A percentile compares a stretch with the other conserved stretches of the same genome.
These are phyloP conservation scores for Nymphaea thermarum DNA, from an alignment of 164 flowering plant genomes.

Conservation along the genomic window DNA sequence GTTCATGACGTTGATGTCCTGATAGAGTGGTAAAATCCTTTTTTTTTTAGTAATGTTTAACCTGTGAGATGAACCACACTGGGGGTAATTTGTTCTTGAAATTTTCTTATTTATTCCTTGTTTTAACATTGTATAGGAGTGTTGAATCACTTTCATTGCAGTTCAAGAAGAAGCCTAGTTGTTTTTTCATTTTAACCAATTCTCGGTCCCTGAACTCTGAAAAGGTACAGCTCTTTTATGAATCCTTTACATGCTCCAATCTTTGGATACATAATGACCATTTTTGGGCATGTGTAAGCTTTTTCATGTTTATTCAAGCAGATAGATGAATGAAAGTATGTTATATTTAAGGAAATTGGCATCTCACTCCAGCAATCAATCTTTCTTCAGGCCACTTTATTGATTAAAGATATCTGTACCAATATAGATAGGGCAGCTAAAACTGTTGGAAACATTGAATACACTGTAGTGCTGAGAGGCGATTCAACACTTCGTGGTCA, in stretches of 20 bases:
- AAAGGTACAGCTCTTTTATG: slow-evolving; percentile 35
- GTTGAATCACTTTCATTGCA: slow-evolving; percentile 64
- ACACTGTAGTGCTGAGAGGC: slow-evolving; percentile 89
- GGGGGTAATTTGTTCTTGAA: too few species aligned
- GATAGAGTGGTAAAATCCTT: slow-evolving; percentile 70
- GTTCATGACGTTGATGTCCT: slow-evolving; percentile 94
- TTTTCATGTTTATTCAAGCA: too few species aligned
- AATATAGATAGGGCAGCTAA: slow-evolving; percentile 62
- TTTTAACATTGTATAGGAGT: slow-evolving; percentile 39
- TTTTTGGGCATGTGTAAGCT: background rate
- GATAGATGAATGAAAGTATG: too few species aligned
- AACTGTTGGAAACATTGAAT: slow-evolving; percentile 38
- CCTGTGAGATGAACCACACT: too few species aligned
- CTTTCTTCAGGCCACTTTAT: slow-evolving; percentile 54
- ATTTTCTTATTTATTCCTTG: too few species aligned
- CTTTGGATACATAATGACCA: background rate
- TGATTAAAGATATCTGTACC: slow-evolving; percentile 65
- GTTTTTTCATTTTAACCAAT: slow-evolving; percentile 96
- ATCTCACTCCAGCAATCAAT: too few species aligned
- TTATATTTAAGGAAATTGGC: too few species aligned
- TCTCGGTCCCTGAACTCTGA: slow-evolving; percentile 80
- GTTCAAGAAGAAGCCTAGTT: slow-evolving; percentile 56
- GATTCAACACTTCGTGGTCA: slow-evolving; percentile 99
- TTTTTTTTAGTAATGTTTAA: background rate
- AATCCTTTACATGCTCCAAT: too few species aligned